Base-by-base conservation (phyloP, 305 asterid species). In the Fraxinus velutina region DNA sequence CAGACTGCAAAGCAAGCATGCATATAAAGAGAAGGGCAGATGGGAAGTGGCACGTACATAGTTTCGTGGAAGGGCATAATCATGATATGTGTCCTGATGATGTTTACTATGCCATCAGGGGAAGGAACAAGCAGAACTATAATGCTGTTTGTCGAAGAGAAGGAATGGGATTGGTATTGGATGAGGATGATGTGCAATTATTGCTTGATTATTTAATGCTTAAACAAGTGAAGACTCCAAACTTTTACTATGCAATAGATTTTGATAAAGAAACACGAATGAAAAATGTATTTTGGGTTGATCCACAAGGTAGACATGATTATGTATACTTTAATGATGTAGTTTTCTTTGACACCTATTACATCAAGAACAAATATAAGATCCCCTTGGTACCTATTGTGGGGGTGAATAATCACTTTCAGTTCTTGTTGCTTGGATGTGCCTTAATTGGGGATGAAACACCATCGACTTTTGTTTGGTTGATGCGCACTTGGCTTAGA, bases 401-500 rank as follows among this genome's bases (percentile, higher is more conserved):
- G 60, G 92, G 90, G 55, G 92, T 89, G 74, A 88, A 88, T 82
- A 79, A 86, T 80, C 89, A 89, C 80, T 85, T 80, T 84, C 91
- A 89, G 9, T 88, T 80, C 79, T 32, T 88, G 79, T 88, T 89
- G 84, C 88, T 89, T 76, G 92, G 90, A 17, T 86, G 92, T 73
- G 90, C 85, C 72, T 83, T 89, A 75, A 77, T 89, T 78, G 87
- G 89, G 75, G 89, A 86, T 64, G 90, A 86, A 52, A 79, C 86
- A 0, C 73, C 37, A 47, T 83, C 88, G 19, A 78, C 87, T 76
- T 85, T 79, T 77, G 39, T 76, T 30, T 89, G 92, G 91, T 82
- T 89, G 81, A 82, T 89, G 89, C 85, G 82, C 81, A 85, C 90
- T 21, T 88, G 92, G 92, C 89, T 89, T 80, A 88, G 88, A 86